Base-by-base conservation (phyloP, 768 basidiomycete genomes). In the Amanita phalloides region DNA sequence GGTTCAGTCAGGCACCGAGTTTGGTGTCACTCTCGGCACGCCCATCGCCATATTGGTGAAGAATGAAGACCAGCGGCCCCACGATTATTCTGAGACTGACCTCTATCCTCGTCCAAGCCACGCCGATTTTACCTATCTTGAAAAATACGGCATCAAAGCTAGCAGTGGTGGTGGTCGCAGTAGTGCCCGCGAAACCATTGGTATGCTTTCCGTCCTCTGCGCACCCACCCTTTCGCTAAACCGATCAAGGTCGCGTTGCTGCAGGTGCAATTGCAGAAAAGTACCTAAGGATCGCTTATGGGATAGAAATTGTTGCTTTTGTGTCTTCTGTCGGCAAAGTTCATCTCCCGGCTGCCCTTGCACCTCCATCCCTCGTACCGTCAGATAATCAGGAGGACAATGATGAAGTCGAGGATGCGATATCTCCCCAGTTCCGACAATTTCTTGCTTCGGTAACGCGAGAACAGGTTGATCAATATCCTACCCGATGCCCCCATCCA, bases 31-130 rank as follows among this genome's bases (percentile, higher is more conserved):
- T 2, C 82, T 99, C 20, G 96, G 96, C 43, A 99, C 96, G 17
- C 96, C 96, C 20, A 98, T 99, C 61, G 94, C 84, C 1, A 81
- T 99, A n/a, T 74, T 97, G 47, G 92, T 99, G 36, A 89, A 82
- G 61, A 99, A 99, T 68, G 93, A 98, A 71, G 96, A 99, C 66
- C 96, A 99, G 64, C 77, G 96, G 26, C 96, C 96, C 17, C 89
- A 97, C 62, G 96, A 99, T 68, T 99, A 99, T 69, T 84, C 93
- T 57, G 96, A 98, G 73, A 98, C 96, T 0, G 96, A 99, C 64
- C 71, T 93, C 49, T 99, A 92, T 73, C 96, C 96, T 30, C 85
- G 96, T 20, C 96, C 96, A 26, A 91, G 88, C 57, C 96, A 99
- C 61, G 96, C 96, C 10, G 96, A 99, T 66, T 96, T 86, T 66